A percentile compares a stretch with the other conserved stretches of the same genome.
Conservation (phyloP, 805 yeast genomes). For the Sugiyamaella valdiviana region DNA sequence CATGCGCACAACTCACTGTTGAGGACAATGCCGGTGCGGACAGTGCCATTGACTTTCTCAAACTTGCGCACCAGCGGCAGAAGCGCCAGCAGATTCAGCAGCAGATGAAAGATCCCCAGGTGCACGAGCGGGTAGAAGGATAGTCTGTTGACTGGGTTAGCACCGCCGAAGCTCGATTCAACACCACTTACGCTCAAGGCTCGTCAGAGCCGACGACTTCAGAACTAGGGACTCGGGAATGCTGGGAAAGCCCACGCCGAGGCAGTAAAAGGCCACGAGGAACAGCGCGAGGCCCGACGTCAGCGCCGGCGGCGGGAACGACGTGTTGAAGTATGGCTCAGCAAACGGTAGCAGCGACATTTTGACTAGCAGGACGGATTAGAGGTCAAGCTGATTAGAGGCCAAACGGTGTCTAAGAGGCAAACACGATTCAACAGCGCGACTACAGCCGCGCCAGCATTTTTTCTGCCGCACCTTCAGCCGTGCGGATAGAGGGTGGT, state of each 20-base stretch:
- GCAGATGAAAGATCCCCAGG: constrained; percentile 51
- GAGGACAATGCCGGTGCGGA: constrained; percentile 74
- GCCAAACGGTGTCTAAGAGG: no score
- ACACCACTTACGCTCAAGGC: constrained; percentile 34
- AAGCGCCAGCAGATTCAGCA: constrained; percentile 52
- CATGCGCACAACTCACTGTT: constrained; percentile 34
- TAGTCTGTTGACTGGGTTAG: constrained; percentile 38
- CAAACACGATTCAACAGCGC: no score
- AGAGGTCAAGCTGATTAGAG: not conserved
- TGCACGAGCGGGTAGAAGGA: constrained; percentile 74
- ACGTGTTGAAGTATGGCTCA: constrained; percentile 8
- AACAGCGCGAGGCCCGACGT: constrained; percentile 23
- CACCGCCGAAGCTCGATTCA: not conserved
- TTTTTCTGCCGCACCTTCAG: not conserved
- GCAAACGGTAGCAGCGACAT: not conserved
- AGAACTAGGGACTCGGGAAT: constrained; percentile 41
- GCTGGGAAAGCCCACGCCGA: constrained; percentile 12
- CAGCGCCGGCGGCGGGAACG: constrained; percentile 23
- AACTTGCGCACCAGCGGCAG: constrained; percentile 56
- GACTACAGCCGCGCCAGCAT: no score
- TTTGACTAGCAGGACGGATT: not conserved
- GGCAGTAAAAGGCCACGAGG: constrained; percentile 12
- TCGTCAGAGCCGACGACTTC: constrained; percentile 49
- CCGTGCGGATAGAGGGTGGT: no score
- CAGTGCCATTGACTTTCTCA: constrained; percentile 74